Conservation (phyloP, 768 basidiomycete species). For the Trichaptum fuscoviolaceum region DNA sequence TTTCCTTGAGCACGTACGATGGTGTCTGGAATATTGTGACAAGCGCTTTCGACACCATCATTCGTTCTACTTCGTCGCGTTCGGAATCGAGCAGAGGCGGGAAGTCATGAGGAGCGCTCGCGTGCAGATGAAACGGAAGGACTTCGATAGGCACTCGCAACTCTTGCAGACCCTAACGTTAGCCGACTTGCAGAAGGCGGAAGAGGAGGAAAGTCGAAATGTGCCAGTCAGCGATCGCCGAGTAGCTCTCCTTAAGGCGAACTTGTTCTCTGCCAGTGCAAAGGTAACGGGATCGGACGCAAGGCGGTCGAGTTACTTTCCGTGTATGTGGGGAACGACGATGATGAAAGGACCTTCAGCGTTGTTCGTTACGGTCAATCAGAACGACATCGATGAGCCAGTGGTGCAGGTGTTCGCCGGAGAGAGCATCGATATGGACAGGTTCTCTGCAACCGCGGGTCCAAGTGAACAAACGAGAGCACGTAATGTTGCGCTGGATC, state of each 20-base stretch:
- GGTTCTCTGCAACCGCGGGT: conserved; percentile 22
- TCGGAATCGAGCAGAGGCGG: conserved; percentile 35
- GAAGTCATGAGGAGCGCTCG: conserved; percentile 19
- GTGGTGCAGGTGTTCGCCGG: conserved; percentile 40
- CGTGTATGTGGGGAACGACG: conserved; percentile 33
- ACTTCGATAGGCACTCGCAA: background rate
- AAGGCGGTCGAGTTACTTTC: conserved; percentile 6
- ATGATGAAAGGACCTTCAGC: conserved; percentile 25
- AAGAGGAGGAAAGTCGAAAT: background rate
- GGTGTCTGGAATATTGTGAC: conserved; percentile 34
- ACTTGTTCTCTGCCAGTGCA: too few species aligned
- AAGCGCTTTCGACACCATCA: conserved; percentile 35
- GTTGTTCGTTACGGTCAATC: conserved; percentile 43
- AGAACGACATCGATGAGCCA: conserved; percentile 35
- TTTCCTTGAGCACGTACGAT: conserved; percentile 19
- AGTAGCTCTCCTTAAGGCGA: too few species aligned
- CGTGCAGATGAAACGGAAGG: background rate
- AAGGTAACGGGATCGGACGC: too few species aligned
- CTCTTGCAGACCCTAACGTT: background rate
- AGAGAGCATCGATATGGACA: conserved; percentile 36
- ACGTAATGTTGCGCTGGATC: conserved; percentile 30
- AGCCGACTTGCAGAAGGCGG: too few species aligned
- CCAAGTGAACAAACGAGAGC: conserved; percentile 19
- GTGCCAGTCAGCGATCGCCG: background rate
- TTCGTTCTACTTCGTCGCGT: conserved; percentile 32